phyloP scores from a whole-genome alignment of 139 green algal species.

The Ostreobium quekettii region DNA sequence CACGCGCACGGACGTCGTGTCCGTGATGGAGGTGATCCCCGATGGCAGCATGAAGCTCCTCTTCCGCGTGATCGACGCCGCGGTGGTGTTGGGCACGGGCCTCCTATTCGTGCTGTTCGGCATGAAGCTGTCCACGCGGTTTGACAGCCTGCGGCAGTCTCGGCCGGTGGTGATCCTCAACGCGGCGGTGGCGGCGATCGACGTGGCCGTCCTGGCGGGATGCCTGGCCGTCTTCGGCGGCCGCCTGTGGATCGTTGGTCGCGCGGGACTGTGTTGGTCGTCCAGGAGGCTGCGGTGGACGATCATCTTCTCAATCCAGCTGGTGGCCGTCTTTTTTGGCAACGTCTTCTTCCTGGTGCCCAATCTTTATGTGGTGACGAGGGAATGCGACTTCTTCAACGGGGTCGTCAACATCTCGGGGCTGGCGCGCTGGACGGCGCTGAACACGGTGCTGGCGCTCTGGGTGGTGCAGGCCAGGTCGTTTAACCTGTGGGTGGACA shows the following conservation, averaged over 20 bases:
- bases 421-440: constrained; percentile 23
- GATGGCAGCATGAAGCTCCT: neutral
- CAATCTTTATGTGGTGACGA: constrained; percentile 24
- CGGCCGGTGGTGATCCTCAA: neutral
- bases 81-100: neutral
- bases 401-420: constrained; percentile 17
- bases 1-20: too few relatives aligned
- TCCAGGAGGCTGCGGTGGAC: neutral
- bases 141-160: neutral
- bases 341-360: constrained; percentile 26
- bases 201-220: neutral
- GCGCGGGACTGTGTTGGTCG: neutral
- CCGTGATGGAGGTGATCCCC: neutral
- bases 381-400: constrained; percentile 23
- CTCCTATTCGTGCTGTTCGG: neutral
- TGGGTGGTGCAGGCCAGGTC: constrained; percentile 19
- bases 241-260: neutral
- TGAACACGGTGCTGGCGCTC: constrained; percentile 29
- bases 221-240: neutral
- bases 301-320: neutral
- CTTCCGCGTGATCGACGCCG: neutral
- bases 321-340: constrained; percentile 11
- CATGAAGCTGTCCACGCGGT: neutral
- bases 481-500: neutral
- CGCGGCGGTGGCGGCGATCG: neutral